These are phyloP conservation scores for Penicillium frequentans DNA, from an alignment of 2,329 filamentous ascomycete genomes.

Conservation along the genomic window DNA sequence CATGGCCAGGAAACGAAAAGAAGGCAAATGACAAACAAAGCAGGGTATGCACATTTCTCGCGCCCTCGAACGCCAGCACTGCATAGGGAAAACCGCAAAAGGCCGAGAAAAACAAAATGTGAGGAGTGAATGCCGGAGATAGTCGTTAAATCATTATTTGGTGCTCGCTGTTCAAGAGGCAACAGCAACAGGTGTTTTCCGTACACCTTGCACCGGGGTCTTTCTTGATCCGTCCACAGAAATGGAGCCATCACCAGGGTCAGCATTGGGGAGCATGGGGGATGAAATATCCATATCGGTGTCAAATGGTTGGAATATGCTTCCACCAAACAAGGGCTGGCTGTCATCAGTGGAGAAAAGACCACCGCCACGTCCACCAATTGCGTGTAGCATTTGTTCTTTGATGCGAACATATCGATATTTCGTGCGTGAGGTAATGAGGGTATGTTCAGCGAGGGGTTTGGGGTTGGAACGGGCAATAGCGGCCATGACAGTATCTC, in stretches of 20 bases:
- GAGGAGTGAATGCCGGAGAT: background rate
- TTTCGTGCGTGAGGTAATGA: slow-evolving; percentile 52
- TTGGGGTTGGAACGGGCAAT: slow-evolving; percentile 73
- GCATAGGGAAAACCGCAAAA: background rate
- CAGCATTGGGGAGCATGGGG: slow-evolving; percentile 23
- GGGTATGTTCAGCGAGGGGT: slow-evolving; percentile 67
- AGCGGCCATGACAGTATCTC: slow-evolving; percentile 81
- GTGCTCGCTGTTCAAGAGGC: background rate
- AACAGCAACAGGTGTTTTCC: slow-evolving; percentile 17
- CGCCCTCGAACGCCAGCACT: slow-evolving; percentile 17
- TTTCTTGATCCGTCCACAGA: slow-evolving; percentile 24
- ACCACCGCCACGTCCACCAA: slow-evolving; percentile 51
- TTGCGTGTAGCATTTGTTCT: slow-evolving; percentile 61
- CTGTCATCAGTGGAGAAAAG: slow-evolving; percentile 45
- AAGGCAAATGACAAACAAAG: slow-evolving; percentile 5
- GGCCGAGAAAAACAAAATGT: background rate
- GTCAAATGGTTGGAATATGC: slow-evolving; percentile 35
- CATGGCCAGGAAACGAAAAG: slow-evolving; percentile 1
- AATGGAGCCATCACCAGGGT: slow-evolving; percentile 19
- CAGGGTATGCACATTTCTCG: background rate
- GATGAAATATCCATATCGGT: slow-evolving; percentile 16
- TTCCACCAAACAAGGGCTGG: slow-evolving; percentile 29
- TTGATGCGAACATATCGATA: slow-evolving; percentile 65
- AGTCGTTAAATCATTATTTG: slow-evolving; percentile 24
- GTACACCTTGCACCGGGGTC: slow-evolving; percentile 18